Percentiles rank a stretch among this genome's conserved stretches.
phyloP scores from a whole-genome alignment of 2,329 filamentous ascomycete species.

The Hymenoscyphus infarciens region DNA sequence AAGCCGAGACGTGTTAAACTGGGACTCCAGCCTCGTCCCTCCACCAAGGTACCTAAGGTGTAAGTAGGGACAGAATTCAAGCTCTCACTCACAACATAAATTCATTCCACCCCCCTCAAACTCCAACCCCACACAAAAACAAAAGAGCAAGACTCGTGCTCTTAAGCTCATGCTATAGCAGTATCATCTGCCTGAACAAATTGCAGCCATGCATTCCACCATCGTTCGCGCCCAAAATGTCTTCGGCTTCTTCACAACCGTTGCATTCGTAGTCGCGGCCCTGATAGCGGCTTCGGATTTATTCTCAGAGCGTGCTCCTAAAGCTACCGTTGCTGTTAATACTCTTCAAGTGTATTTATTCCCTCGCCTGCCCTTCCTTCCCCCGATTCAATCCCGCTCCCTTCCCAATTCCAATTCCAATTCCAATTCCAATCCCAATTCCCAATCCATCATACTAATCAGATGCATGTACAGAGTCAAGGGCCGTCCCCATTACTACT shows the following conservation, averaged over 20 bases:
- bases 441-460: not conserved
- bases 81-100: not conserved
- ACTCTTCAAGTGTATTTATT: conserved; percentile 78
- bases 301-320: conserved; percentile 64
- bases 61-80: not conserved
- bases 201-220: conserved; percentile 73
- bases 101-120: not conserved
- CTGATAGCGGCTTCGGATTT: conserved; percentile 81
- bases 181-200: not conserved
- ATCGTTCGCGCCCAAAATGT: conserved; percentile 83
- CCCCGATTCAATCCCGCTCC: too few relatives aligned
- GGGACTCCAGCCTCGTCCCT: not conserved
- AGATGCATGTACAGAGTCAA: conserved; percentile 57
- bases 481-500: conserved; percentile 95
- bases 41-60: too few relatives aligned
- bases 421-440: not conserved
- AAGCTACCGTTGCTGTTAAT: conserved; percentile 59
- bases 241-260: conserved; percentile 97
- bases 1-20: conserved; percentile 18
- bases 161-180: conserved; percentile 8
- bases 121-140: not conserved
- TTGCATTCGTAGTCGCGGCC: conserved; percentile 75
- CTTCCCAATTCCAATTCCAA: not conserved
- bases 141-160: not conserved
- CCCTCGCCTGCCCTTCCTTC: not conserved